Base-by-base conservation (phyloP, 192 early-diverging fungal genomes). In the Mortierella antarctica region DNA sequence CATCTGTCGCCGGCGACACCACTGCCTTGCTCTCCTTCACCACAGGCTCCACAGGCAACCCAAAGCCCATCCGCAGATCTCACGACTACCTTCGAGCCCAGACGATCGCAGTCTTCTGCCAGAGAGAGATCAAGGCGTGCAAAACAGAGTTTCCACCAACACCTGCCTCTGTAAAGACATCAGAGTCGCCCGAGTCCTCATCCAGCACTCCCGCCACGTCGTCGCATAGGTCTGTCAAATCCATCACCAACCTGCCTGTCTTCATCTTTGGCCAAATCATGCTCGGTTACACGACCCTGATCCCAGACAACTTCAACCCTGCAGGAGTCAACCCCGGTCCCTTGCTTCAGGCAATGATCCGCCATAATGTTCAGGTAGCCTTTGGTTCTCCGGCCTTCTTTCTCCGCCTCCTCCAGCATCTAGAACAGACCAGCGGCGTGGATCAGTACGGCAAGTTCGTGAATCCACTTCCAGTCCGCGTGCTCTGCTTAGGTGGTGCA, bases 191-290 rank as follows among this genome's bases (percentile, higher is more conserved):
- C 17, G 31, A 41, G 12, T 46, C 63, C 2, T 20, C 45, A 5
- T 7, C 31, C 6, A 52, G 8, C 2, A 10, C 49, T 17, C 2
- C 51, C n/a, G 23, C 61, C 17, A 59, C 62, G n/a, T 15, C 61
- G 23, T 11, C 74, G 5, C 75, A 79, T 64, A 79, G 62, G 62
- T 64, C 75, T 40, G 58, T 79, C 58, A 79, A 79, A 58, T 62
- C 63, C 1, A 69, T 79, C 23, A 79, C 75, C 55, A 79, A 79
- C 55, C 46, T 79, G 42, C 75, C 75, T 4, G 75, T 79, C 7
- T 79, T 79, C 39, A 79, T 79, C n/a, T 79, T 79, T 45, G 75
- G 75, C 4, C 75, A 79, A 40, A 79, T 79, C 47, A 79, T 79
- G 75, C 69, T 79, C 9, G 75, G 75, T 49, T 79, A 79, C 53